Evolutionary conservation across 2,329 filamentous ascomycete genomes (phyloP).

Genomic region (Penicillium sp.): DNA sequence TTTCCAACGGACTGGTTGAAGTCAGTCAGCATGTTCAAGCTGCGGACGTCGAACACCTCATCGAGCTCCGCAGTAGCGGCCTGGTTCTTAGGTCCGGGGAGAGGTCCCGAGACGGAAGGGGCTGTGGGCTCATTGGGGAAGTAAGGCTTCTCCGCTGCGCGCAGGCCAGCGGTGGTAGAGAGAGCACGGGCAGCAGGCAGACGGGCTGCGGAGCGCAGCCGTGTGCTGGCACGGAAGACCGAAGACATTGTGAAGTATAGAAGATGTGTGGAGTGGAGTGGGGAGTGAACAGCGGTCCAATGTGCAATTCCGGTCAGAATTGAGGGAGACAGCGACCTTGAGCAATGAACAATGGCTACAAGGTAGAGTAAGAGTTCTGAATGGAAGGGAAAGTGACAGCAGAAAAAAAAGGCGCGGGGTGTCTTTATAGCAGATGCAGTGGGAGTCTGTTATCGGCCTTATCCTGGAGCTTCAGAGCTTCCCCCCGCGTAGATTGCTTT

Average conservation of each 20-base stretch:
- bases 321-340: background rate
- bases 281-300: constrained; percentile 8
- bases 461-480: constrained; percentile 20
- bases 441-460: constrained; percentile 18
- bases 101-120: constrained; percentile 58
- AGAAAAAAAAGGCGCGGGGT: constrained; percentile 13
- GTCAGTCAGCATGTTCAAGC: constrained; percentile 79
- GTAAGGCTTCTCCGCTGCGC: constrained; percentile 50
- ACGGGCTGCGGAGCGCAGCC: constrained; percentile 35
- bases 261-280: constrained; percentile 4
- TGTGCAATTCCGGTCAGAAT: background rate
- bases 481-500: constrained; percentile 26
- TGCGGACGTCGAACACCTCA: constrained; percentile 81
- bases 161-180: constrained; percentile 37
- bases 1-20: constrained; percentile 76
- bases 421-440: constrained; percentile 21
- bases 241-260: constrained; percentile 35
- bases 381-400: background rate
- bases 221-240: constrained; percentile 37
- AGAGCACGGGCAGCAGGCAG: constrained; percentile 37
- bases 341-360: background rate
- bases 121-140: constrained; percentile 60
- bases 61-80: constrained; percentile 69
- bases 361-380: background rate
- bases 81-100: constrained; percentile 76